Percentiles rank a stretch among this genome's conserved stretches.
phyloP scores from a whole-genome alignment of 164 flowering plant genomes.

The Liquidambar formosana region DNA sequence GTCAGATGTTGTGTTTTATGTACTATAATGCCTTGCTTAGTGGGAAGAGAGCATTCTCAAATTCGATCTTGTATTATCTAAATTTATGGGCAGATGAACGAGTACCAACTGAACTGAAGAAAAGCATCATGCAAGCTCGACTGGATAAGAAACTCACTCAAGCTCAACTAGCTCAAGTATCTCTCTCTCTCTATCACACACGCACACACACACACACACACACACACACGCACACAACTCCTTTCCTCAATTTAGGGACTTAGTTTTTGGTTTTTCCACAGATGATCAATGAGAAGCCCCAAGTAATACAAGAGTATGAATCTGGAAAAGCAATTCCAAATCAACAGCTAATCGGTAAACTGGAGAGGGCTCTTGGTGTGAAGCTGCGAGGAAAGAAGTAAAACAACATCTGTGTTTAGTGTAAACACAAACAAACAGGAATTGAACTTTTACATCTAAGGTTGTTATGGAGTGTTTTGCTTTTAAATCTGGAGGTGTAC shows the following conservation, averaged over 20 bases:
- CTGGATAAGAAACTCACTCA: constrained; percentile 91
- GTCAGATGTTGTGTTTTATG: too few species aligned
- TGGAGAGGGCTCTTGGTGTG: constrained; percentile 93
- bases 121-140: constrained; percentile 87
- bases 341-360: constrained; percentile 82
- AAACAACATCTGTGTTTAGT: not conserved
- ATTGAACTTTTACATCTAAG: too few species aligned
- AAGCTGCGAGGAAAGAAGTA: constrained; percentile 97
- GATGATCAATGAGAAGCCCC: constrained; percentile 98
- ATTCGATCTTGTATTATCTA: not conserved
- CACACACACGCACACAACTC: too few species aligned
- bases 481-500: too few species aligned
- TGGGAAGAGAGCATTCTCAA: too few species aligned
- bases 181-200: constrained; percentile 6
- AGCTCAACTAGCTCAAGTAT: constrained; percentile 92
- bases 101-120: constrained; percentile 90
- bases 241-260: too few species aligned
- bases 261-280: constrained; percentile 23
- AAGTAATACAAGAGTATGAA: constrained; percentile 92
- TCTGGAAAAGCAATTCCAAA: constrained; percentile 99
- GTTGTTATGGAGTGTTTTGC: too few species aligned
- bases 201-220: too few species aligned
- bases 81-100: constrained; percentile 55
- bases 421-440: too few species aligned
- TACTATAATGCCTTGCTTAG: too few species aligned